Conservation (phyloP, 805 yeast species). For the Lachancea cidri region DNA sequence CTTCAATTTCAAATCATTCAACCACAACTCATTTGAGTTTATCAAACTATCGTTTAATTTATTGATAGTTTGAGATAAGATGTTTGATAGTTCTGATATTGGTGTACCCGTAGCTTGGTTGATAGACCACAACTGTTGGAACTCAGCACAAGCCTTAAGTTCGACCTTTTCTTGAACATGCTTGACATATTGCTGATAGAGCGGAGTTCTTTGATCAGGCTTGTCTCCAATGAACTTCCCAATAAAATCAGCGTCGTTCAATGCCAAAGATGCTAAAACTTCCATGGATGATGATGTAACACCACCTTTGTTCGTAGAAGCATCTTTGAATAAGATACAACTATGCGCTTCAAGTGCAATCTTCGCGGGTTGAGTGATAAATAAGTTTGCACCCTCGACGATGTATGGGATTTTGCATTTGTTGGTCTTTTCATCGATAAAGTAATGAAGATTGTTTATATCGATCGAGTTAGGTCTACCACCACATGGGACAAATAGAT, state of each 20-base stretch:
- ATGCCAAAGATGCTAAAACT: slow-evolving; percentile 88
- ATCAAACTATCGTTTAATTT: slow-evolving; percentile 82
- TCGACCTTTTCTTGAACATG: slow-evolving; percentile 76
- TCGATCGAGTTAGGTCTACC: slow-evolving; percentile 97
- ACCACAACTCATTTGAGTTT: slow-evolving; percentile 76
- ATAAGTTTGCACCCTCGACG: slow-evolving; percentile 96
- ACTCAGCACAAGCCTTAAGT: slow-evolving; percentile 76
- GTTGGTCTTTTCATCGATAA: slow-evolving; percentile 72
- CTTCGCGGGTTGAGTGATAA: slow-evolving; percentile 92
- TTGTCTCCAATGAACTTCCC: slow-evolving; percentile 59
- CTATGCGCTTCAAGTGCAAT: slow-evolving; percentile 82
- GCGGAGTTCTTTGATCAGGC: slow-evolving; percentile 53
- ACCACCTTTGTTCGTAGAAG: slow-evolving; percentile 97
- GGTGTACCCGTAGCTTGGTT: slow-evolving; percentile 60
- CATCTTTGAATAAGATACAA: slow-evolving; percentile 84
- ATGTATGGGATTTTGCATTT: slow-evolving; percentile 75
- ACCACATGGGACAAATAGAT: slow-evolving; percentile 96
- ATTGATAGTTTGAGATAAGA: slow-evolving; percentile 76
- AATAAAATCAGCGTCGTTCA: slow-evolving; percentile 79
- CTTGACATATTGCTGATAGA: slow-evolving; percentile 78
- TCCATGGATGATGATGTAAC: slow-evolving; percentile 95
- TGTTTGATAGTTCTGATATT: slow-evolving; percentile 67
- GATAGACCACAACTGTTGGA: slow-evolving; percentile 80
- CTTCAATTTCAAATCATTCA: slow-evolving; percentile 70
- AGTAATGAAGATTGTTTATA: slow-evolving; percentile 66